Conservation (phyloP, 441 rosid species). For the Francoa sonchifolia region DNA sequence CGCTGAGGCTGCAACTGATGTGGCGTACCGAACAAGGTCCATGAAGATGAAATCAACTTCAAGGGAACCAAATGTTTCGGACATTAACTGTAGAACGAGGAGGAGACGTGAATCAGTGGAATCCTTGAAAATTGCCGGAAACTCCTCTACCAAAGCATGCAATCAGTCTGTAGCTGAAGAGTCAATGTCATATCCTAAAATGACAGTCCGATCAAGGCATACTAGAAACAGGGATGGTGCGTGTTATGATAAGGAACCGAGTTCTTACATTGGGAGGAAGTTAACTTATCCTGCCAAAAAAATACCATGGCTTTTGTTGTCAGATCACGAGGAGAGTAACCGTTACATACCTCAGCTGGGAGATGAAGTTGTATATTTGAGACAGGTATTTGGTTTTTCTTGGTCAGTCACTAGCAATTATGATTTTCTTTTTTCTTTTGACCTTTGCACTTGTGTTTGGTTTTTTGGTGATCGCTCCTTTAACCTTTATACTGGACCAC, state of each 20-base stretch:
- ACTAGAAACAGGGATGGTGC: slow-evolving; percentile 20
- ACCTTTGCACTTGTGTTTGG: slow-evolving; percentile 10
- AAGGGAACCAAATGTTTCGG: slow-evolving; percentile 24
- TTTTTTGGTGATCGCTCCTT: slow-evolving; percentile 9
- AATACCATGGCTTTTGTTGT: slow-evolving; percentile 59
- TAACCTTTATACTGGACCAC: slow-evolving; percentile 9
- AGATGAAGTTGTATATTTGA: slow-evolving; percentile 58
- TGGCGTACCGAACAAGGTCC: slow-evolving; percentile 54
- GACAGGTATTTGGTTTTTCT: slow-evolving; percentile 35
- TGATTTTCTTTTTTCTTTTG: not conserved
- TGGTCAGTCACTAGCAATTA: not conserved
- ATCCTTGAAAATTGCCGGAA: slow-evolving; percentile 26
- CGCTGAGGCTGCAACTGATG: slow-evolving; percentile 35
- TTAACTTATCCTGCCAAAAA: slow-evolving; percentile 27
- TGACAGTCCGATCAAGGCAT: slow-evolving; percentile 29
- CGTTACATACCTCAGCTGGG: slow-evolving; percentile 71
- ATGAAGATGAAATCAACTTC: slow-evolving; percentile 45
- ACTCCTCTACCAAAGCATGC: slow-evolving; percentile 19
- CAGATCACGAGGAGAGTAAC: slow-evolving; percentile 52
- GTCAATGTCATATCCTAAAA: slow-evolving; percentile 35
- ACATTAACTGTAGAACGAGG: slow-evolving; percentile 22
- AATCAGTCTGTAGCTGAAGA: slow-evolving; percentile 30
- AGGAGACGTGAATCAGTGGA: slow-evolving; percentile 28
- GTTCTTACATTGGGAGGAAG: slow-evolving; percentile 18
- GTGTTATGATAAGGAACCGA: slow-evolving; percentile 14